Base-by-base conservation (phyloP, 306 rosid species). In the Ziziphus jujuba region DNA sequence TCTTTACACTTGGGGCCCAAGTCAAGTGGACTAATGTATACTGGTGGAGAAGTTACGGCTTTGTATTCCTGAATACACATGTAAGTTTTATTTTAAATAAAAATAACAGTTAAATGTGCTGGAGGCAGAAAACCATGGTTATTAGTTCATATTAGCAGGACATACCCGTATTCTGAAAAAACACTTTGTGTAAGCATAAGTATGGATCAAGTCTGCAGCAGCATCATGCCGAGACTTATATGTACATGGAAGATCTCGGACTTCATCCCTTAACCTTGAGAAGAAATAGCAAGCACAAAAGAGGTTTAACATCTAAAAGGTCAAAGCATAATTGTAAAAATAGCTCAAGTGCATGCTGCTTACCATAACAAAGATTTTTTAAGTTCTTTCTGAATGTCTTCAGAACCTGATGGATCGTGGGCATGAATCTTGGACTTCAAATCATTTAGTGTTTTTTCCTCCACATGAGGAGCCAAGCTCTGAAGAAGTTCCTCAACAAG, bases 161-260 rank as follows among this genome's bases (percentile, higher is more conserved):
- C 83, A 21, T 75, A 95, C 99, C 95, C 71, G 86, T 90, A 91
- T 84, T 82, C 95, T 90, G 86, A 87, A 81, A 82, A 88, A 95
- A 79, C 87, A 77, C 67, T 86, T 82, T 69, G 95, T 95, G 74
- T 84, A 85, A 73, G 97, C 97, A 56, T 90, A 95, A 72, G 87
- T 87, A 84, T 95, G 99, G 76, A 95, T 91, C 77, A 95, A 80
- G 85, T 95, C 99, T 56, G 99, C 99, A 70, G 99, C 96, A 67
- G 99, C 99, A 74, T 95, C 99, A 56, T 95, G 87, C 82, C 96
- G 95, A 67, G 97, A 88, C 84, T 81, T 95, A 87, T 90, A 88
- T 79, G 99, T 85, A 87, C 97, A 95, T 56, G 83, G 84, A 79
- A 95, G 87, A 82, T 80, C 71, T 66, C 95, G 84, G 77, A 95